Percentiles rank a stretch among this genome's conserved stretches.
phyloP scores from a whole-genome alignment of 345 rosid species.

The Salix koriyanagi region DNA sequence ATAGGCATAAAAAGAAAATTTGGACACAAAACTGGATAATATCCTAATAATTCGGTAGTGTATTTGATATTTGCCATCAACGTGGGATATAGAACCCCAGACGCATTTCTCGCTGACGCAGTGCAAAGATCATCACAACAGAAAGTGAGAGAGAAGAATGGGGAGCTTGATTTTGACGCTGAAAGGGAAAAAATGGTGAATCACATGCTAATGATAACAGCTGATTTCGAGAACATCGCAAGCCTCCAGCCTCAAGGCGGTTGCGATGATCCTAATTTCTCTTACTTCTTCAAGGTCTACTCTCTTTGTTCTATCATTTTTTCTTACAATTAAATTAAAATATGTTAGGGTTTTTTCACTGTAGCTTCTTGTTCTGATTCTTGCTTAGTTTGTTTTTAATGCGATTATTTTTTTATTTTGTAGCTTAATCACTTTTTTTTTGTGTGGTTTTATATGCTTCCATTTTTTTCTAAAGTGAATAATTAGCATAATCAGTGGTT shows the following conservation, averaged over 20 bases:
- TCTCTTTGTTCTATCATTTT: not conserved
- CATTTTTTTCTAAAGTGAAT: not conserved
- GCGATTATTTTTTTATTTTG: too few relatives aligned
- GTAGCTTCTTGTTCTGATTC: not conserved
- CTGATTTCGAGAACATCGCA: conserved; percentile 76
- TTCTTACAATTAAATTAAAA: not conserved
- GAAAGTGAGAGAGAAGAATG: not conserved
- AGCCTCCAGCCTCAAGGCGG: conserved; percentile 75
- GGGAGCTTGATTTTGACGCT: conserved; percentile 12
- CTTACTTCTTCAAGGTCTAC: conserved; percentile 75
- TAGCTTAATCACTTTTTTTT: not conserved
- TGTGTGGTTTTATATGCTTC: not conserved
- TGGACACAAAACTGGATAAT: too few relatives aligned
- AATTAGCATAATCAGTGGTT: not conserved
- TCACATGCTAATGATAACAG: conserved; percentile 61
- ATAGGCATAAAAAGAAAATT: too few relatives aligned
- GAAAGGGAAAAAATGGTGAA: conserved; percentile 60
- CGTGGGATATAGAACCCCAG: not conserved
- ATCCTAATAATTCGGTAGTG: too few relatives aligned
- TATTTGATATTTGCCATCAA: too few relatives aligned
- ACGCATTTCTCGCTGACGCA: not conserved
- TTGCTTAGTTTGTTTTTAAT: too few relatives aligned
- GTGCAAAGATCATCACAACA: not conserved
- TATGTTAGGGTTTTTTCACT: not conserved
- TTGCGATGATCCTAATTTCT: conserved; percentile 72